Evolutionary conservation across 257 asterid genomes (phyloP), one percentile per base, ranked within the genome.

Genomic region (Ballota nigra): DNA sequence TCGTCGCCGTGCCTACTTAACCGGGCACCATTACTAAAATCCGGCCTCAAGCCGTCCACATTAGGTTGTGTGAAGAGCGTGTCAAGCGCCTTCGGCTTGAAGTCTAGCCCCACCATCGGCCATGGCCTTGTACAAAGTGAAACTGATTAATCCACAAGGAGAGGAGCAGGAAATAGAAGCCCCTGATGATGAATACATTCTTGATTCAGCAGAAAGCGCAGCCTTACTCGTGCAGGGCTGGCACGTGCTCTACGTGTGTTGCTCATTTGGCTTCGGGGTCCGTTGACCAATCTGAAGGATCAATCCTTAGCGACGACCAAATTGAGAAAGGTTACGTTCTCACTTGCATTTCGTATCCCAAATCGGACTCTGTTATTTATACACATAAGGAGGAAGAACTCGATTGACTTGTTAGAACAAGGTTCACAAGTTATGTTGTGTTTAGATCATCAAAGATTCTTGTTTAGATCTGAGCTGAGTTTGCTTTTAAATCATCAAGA

Each of bases 361-460:
- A 15, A 68, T 77, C 86, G 0, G 82, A 84, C 36, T 79, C 73
- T 41, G 83, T 79, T n/a, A 52, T 84, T 57, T 22, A 72, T 18
- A 84, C 86, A 2, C 86, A 84, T 74, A 82, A 65, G 78, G 89
- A 79, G 28, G 81, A 75, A 58, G 79, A 84, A 4, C 72, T 84
- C 40, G 52, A 70, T 61, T 84, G 69, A 74, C 3, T 5, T n/a
- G 62, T 33, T 2, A 33, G 38, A 29, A n/a, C n/a, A n/a, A n/a
- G n/a, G n/a, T 26, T 26, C 29, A 26, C 29, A 26, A 26, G 29
- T 26, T 3, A 26, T 26, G 29, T 26, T 26, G 29, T 26, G 29
- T 26, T 26, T 26, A 26, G 34, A 31, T 36, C 2, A 36, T 36
- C 3, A 36, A 33, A 5, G 6, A 33, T 33, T 33, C 38, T 33